Base-by-base conservation (phyloP, 2,329 filamentous ascomycete genomes). In the Penicillium janthinellum region DNA sequence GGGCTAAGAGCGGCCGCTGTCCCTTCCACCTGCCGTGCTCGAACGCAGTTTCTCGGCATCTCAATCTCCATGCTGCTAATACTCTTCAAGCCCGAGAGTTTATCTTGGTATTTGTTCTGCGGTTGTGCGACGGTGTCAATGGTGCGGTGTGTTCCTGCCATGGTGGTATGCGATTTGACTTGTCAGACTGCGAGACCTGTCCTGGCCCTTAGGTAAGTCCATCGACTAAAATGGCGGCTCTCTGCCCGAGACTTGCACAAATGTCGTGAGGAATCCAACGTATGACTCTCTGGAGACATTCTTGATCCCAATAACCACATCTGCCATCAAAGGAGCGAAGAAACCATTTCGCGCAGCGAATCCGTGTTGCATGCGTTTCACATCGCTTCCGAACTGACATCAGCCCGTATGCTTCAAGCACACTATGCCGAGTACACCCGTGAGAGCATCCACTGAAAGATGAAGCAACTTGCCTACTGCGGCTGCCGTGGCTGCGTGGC, bases 311-410 rank as follows among this genome's bases (percentile, higher is more conserved):
- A 70, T 65, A 82, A 2, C 73, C 75, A 0, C 67, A 28, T 68
- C 64, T 1, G 77, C 76, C 34, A 81, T 60, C 2, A 81, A 55
- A 0, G 77, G 73, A 0, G 67, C 76, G 15, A 81, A 71, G 0
- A 81, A 70, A 1, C 78, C 78, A 57, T 77, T 80, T 6, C 79
- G 73, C 5, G 79, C 73, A 0, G 78, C 78, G 60, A 82, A 81
- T 5, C 73, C 79, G 59, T 81, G 79, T 62, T 81, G 78, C 74
- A 81, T 78, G 2, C 78, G 74, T 65, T 81, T 82, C 0, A 76
- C 72, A 58, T 76, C 73, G n/a, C 74, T 73, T 47, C 76, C 79
- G 57, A 74, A 81, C 78, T 2, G 73, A 71, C 76, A 80, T 80
- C 5, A 78, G 64, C 2, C 75, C 76, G 44, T 75, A 67, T 4